These are phyloP conservation scores for Pseudoturritis turrita DNA, from an alignment of 345 rosid species.

Conservation along the genomic window DNA sequence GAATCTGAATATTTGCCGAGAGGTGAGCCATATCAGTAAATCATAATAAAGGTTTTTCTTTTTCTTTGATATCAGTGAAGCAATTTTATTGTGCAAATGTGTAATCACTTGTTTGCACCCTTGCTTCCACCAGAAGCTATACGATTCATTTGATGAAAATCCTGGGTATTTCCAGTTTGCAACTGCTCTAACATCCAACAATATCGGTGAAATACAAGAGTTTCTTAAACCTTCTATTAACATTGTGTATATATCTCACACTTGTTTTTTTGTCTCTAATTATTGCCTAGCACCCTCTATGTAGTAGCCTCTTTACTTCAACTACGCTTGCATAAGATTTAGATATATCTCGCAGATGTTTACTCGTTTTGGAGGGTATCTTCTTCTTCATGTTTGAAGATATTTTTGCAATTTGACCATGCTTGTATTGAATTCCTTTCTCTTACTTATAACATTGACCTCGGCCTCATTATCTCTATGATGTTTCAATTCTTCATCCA, in stretches of 20 bases:
- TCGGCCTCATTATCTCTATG: no score
- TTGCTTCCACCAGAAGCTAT: conserved; percentile 55
- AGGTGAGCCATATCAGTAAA: conserved; percentile 42
- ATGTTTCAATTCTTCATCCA: no score
- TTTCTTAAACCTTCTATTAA: conserved; percentile 87
- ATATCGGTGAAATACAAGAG: conserved; percentile 81
- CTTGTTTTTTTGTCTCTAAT: conserved; percentile 1
- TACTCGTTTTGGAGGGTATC: neutral
- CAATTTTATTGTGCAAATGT: neutral
- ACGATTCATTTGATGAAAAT: conserved; percentile 72
- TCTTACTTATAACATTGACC: no score
- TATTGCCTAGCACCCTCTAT: neutral
- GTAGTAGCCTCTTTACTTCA: neutral
- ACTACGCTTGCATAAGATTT: neutral
- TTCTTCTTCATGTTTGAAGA: neutral
- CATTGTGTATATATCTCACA: conserved; percentile 51
- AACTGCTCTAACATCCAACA: conserved; percentile 73
- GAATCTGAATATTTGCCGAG: conserved; percentile 64
- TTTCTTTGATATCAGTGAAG: neutral
- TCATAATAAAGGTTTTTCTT: neutral
- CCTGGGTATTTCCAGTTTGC: conserved; percentile 86
- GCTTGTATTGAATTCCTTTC: neutral
- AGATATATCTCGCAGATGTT: neutral
- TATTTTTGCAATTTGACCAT: neutral
- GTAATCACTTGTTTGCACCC: neutral